phyloP scores from a whole-genome alignment of 352 stramenopile species.

The Pythium grandisporangium region DNA sequence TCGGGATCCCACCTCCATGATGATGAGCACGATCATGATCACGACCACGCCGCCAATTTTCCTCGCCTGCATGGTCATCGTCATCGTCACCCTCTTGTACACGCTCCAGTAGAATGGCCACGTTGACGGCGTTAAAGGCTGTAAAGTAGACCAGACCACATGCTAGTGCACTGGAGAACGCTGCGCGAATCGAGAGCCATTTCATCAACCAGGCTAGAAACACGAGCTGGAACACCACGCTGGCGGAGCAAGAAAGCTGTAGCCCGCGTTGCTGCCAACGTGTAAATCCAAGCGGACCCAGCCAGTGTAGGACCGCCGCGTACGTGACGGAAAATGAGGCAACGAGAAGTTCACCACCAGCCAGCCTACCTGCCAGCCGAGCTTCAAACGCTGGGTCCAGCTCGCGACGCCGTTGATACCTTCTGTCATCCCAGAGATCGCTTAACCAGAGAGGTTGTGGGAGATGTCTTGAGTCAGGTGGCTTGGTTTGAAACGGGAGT shows the following conservation, averaged over 20 bases:
- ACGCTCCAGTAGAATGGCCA: conserved; percentile 40
- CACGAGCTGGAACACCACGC: conserved; percentile 22
- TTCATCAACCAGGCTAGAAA: conserved; percentile 23
- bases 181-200: conserved; percentile 14
- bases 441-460: conserved; percentile 1
- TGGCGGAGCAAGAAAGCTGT: conserved; percentile 22
- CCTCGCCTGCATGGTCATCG: too few species aligned
- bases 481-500: too few species aligned
- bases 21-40: too few species aligned
- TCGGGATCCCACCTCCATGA: conserved; percentile 7
- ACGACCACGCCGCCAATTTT: too few species aligned
- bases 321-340: conserved; percentile 40
- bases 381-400: conserved; percentile 18
- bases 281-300: conserved; percentile 42
- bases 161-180: conserved; percentile 21
- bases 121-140: conserved; percentile 46
- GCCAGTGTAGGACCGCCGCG: conserved; percentile 25
- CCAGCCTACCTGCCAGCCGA: conserved; percentile 16
- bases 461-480: too few species aligned
- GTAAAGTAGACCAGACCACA: conserved; percentile 29
- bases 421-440: conserved; percentile 14
- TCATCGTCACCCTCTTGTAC: neutral
- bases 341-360: conserved; percentile 34
- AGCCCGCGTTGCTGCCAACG: conserved; percentile 32
- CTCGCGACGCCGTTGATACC: conserved; percentile 16